Conservation (phyloP, 2,329 filamentous ascomycete species). For the Tolypocladium pustulatum region DNA sequence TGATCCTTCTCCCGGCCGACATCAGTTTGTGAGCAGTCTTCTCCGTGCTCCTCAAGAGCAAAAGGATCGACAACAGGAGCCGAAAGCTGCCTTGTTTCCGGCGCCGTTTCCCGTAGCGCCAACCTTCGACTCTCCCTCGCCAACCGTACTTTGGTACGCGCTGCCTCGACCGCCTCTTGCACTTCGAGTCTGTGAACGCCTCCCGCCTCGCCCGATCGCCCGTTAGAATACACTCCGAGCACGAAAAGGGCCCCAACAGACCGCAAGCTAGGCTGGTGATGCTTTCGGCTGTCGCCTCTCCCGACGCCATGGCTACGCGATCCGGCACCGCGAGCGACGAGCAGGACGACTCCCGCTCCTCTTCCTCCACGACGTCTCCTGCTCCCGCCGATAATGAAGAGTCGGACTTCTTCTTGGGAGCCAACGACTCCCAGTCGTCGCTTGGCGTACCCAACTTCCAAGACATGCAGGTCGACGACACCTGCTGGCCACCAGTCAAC, state of each 20-base stretch:
- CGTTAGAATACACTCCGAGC: not conserved
- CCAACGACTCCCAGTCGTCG: slow-evolving; percentile 90
- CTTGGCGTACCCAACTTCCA: slow-evolving; percentile 70
- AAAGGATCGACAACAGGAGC: not conserved
- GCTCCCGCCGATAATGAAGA: slow-evolving; percentile 74
- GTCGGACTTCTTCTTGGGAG: slow-evolving; percentile 81
- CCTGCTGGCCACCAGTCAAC: slow-evolving; percentile 68
- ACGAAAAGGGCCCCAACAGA: not conserved
- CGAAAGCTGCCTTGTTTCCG: not conserved
- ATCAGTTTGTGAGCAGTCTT: not conserved
- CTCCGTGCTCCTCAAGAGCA: not conserved
- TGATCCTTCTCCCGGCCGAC: not conserved
- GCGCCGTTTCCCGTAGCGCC: not conserved
- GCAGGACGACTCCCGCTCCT: slow-evolving; percentile 44
- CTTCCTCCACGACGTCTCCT: slow-evolving; percentile 65
- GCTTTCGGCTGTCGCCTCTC: slow-evolving; percentile 8
- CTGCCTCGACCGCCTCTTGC: not conserved
- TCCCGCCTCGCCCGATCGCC: not conserved
- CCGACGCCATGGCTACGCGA: slow-evolving; percentile 8
- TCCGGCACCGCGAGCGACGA: slow-evolving; percentile 16
- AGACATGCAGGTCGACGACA: slow-evolving; percentile 60
- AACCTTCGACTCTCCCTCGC: not conserved
- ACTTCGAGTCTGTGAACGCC: not conserved
- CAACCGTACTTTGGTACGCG: not conserved
- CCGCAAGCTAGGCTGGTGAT: slow-evolving; percentile 1